Base-by-base conservation (phyloP, 345 rosid genomes). In the Rhodamnia rubescens region DNA sequence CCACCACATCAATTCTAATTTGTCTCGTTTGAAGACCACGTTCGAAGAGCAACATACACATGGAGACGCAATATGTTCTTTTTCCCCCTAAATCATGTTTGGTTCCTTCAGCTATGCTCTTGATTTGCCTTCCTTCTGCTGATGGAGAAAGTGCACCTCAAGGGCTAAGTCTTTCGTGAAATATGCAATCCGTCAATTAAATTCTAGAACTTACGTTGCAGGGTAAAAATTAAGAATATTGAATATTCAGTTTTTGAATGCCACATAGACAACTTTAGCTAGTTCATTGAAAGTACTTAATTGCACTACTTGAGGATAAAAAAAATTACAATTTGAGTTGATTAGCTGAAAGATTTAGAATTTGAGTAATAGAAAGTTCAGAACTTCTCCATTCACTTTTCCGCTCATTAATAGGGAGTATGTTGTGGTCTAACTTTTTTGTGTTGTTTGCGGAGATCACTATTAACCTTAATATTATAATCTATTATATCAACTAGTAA, bases 281-380 rank as follows among this genome's bases (percentile, higher is more conserved):
- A 4, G 8, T 14, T 7, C 74, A 29, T 29, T 0, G 1, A 27
- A 61, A 27, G 20, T 14, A 5, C 1, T 3, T 3, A 0, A 27
- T 61, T 2, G 10, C 21, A 13, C 20, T 61, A 27, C 27, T 27
- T 24, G 2, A 5, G 0, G 2, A n/a, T 42, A 6, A n/a, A 59
- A 59, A 11, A 57, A 26, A 27, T 59, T 3, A 59, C 5, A 59
- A 13, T 27, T n/a, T 13, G 32, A 13, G 18, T n/a, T 36, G 20
- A 29, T 7, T 7, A 0, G 9, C 1, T 1, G 3, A 59, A 59
- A 59, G 20, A 12, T 59, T 13, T 6, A 27, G 36, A 1, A 27
- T 2, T 13, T 27, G 4, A 59, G 40, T 14, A 59, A 59, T 18
- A 59, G 1, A 13, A 59, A 27, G n/a, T 9, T 13, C 0, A 27